Conservation (phyloP, 352 stramenopile genomes). For the Aphanomyces euteiches region DNA sequence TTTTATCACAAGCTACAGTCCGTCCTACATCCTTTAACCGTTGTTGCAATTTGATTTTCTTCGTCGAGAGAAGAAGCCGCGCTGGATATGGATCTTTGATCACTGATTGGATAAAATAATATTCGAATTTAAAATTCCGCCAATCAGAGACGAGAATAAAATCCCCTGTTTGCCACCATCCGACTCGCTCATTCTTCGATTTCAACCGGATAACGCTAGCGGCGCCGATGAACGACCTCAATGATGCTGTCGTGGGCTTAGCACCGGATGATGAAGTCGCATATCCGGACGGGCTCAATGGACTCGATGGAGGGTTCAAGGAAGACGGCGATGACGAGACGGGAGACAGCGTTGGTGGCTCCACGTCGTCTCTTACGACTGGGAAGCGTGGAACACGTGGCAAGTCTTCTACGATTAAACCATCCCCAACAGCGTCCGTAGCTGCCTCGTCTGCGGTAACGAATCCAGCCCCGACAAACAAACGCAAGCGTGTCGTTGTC, state of each 20-base stretch:
- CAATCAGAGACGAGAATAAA: not conserved
- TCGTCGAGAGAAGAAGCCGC: no score
- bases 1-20: no score
- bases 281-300: slow-evolving; percentile 30
- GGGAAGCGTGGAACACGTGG: slow-evolving; percentile 17
- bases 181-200: slow-evolving; percentile 22
- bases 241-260: slow-evolving; percentile 29
- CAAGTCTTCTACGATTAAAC: slow-evolving; percentile 11
- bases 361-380: not conserved
- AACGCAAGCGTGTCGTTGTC: slow-evolving; percentile 79
- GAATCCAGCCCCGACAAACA: slow-evolving; percentile 31
- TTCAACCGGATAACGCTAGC: slow-evolving; percentile 26
- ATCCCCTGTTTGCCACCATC: not conserved
- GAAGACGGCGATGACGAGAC: slow-evolving; percentile 23
- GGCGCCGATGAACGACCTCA: slow-evolving; percentile 30
- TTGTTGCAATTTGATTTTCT: no score
- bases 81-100: not conserved
- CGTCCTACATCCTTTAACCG: no score
- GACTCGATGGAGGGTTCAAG: slow-evolving; percentile 31
- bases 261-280: slow-evolving; percentile 31
- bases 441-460: not conserved
- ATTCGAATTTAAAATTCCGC: not conserved
- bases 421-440: not conserved
- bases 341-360: not conserved
- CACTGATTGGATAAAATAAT: slow-evolving; percentile 22